Percentiles rank a stretch among this genome's conserved stretches.
Conservation (phyloP, 176 grass and related monocot species). For the Bolboschoenus planiculmis region DNA sequence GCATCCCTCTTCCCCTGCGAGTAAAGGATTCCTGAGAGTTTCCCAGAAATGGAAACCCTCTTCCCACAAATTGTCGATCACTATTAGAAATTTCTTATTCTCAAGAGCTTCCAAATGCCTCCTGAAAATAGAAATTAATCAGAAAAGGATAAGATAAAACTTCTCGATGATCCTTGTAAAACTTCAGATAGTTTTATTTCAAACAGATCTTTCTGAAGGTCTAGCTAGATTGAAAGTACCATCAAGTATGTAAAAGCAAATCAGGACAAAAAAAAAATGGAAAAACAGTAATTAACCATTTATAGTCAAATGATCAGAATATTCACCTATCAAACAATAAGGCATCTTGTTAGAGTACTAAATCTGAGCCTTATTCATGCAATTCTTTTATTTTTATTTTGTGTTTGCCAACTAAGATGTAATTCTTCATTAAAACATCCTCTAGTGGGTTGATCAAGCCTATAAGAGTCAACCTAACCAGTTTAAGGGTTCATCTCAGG, state of each 20-base stretch:
- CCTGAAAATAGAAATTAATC: not conserved
- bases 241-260: not conserved
- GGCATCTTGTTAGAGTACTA: no score
- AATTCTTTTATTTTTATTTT: not conserved
- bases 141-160: not conserved
- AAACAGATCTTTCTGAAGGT: not conserved
- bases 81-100: constrained; percentile 36
- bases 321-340: not conserved
- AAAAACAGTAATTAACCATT: not conserved
- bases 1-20: constrained; percentile 26
- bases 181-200: not conserved
- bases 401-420: not conserved
- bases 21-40: constrained; percentile 19
- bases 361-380: no score
- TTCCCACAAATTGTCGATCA: constrained; percentile 43
- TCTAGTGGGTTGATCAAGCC: not conserved
- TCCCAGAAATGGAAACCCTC: constrained; percentile 38
- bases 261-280: not conserved
- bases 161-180: not conserved
- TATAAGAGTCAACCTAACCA: not conserved
- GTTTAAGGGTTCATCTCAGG: not conserved
- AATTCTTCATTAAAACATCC: not conserved
- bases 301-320: not conserved
- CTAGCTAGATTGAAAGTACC: not conserved
- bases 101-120: not conserved